Evolutionary conservation across 1,284 basidiomycete genomes (phyloP).

Genomic region (Leucoagaricus sp.): DNA sequence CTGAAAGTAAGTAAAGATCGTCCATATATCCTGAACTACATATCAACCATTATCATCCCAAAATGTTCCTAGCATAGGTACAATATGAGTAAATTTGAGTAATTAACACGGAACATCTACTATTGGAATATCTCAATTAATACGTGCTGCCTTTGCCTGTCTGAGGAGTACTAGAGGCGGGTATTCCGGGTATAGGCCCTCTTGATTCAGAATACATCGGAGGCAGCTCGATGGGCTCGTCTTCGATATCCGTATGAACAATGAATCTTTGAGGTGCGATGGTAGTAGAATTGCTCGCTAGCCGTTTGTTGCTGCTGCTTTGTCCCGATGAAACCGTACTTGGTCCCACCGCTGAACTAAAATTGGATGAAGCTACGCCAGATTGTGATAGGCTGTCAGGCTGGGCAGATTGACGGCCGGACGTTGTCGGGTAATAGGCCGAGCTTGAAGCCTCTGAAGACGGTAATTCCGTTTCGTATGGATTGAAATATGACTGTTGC

Average conservation of each 20-base stretch:
- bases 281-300: not conserved
- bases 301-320: not conserved
- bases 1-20: not conserved
- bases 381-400: not conserved
- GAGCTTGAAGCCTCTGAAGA: not conserved
- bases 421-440: not conserved
- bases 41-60: too few species aligned
- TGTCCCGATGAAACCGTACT: conserved; percentile 7
- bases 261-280: conserved; percentile 20
- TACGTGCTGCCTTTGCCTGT: conserved; percentile 11
- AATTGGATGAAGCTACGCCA: not conserved
- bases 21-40: too few species aligned
- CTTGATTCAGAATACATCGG: conserved; percentile 28
- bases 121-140: not conserved
- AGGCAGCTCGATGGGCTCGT: conserved; percentile 26
- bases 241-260: conserved; percentile 28
- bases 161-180: not conserved
- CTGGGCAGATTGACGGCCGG: not conserved
- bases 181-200: conserved; percentile 24
- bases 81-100: too few species aligned
- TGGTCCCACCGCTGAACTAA: not conserved
- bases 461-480: not conserved
- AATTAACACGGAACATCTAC: too few species aligned
- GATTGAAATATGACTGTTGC: not conserved
- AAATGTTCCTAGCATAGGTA: too few species aligned